A percentile compares a stretch with the other conserved stretches of the same genome.
Evolutionary conservation across 805 yeast genomes (phyloP).

Genomic region (Myxozyma sirexii): DNA sequence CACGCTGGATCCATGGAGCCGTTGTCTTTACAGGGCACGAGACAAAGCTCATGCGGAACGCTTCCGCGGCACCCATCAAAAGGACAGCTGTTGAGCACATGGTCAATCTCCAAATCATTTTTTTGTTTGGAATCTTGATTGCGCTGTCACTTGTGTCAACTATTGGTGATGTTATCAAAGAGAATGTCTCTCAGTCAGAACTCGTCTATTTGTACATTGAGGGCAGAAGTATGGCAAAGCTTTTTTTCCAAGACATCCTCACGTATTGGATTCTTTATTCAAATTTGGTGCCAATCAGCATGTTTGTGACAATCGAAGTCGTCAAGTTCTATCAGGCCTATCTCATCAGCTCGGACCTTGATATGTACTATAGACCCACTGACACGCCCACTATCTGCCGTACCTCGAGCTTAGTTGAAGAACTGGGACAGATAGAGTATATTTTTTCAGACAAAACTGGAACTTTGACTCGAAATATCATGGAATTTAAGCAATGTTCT

Average conservation of each 20-base stretch:
- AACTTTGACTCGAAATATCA: constrained; percentile 89
- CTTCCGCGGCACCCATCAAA: constrained; percentile 97
- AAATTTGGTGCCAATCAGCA: constrained; percentile 94
- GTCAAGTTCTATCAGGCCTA: constrained; percentile 94
- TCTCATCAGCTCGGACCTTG: constrained; percentile 91
- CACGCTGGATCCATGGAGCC: constrained; percentile 92
- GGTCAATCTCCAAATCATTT: constrained; percentile 88
- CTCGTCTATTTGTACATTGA: constrained; percentile 68
- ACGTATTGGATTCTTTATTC: constrained; percentile 97
- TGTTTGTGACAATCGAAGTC: constrained; percentile 91
- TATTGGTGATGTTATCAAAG: constrained; percentile 79
- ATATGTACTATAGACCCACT: constrained; percentile 81
- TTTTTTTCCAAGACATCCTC: constrained; percentile 82
- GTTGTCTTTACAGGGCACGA: constrained; percentile 98
- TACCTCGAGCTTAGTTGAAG: constrained; percentile 94
- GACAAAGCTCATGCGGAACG: constrained; percentile 96
- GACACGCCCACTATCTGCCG: constrained; percentile 96
- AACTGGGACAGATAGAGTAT: constrained; percentile 93
- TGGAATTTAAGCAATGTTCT: constrained; percentile 94
- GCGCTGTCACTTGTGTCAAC: constrained; percentile 78
- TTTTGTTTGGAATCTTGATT: constrained; percentile 78
- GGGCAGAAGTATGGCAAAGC: constrained; percentile 64
- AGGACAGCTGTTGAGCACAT: constrained; percentile 95
- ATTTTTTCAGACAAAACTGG: constrained; percentile 98
- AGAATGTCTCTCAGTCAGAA: constrained; percentile 38